Conservation (phyloP, 306 rosid species). For the Cicer bijugum region DNA sequence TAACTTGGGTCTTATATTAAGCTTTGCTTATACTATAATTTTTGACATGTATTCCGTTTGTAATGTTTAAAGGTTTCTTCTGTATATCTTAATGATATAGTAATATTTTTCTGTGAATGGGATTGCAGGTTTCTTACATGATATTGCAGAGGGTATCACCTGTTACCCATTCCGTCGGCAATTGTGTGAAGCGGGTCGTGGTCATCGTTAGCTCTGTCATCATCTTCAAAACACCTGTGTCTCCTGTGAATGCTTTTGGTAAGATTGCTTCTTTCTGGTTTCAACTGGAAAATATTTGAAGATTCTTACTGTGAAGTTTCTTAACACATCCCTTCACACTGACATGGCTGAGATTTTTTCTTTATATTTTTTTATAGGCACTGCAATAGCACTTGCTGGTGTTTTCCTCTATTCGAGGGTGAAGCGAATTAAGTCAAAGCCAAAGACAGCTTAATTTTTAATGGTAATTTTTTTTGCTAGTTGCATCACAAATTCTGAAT, state of each 20-base stretch:
- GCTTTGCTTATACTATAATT: not conserved
- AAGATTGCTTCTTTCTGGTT: slow-evolving; percentile 48
- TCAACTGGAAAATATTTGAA: slow-evolving; percentile 14
- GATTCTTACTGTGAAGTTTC: slow-evolving; percentile 22
- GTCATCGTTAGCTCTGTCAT: slow-evolving; percentile 98
- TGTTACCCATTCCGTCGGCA: slow-evolving; percentile 96
- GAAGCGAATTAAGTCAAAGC: slow-evolving; percentile 89
- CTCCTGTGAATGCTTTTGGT: slow-evolving; percentile 83
- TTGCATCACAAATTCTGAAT: slow-evolving; percentile 40
- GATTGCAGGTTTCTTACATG: slow-evolving; percentile 92
- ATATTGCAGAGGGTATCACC: slow-evolving; percentile 99
- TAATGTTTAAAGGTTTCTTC: slow-evolving; percentile 1
- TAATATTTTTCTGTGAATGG: slow-evolving; percentile 44
- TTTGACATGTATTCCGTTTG: slow-evolving; percentile 15
- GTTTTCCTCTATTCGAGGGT: slow-evolving; percentile 95
- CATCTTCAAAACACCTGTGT: slow-evolving; percentile 87
- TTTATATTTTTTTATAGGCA: slow-evolving; percentile 62
- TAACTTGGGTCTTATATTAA: not conserved
- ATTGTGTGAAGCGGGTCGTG: slow-evolving; percentile 98
- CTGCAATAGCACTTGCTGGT: slow-evolving; percentile 86
- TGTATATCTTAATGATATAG: not conserved
- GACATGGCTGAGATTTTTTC: slow-evolving; percentile 24
- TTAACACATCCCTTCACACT: slow-evolving; percentile 6
- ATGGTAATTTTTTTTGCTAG: slow-evolving; percentile 47
- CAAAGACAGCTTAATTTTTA: slow-evolving; percentile 66